Percentiles rank a stretch among this genome's conserved stretches.
Evolutionary conservation across 2,329 filamentous ascomycete species (phyloP).

Genomic region (Gliomastix tumulicola): DNA sequence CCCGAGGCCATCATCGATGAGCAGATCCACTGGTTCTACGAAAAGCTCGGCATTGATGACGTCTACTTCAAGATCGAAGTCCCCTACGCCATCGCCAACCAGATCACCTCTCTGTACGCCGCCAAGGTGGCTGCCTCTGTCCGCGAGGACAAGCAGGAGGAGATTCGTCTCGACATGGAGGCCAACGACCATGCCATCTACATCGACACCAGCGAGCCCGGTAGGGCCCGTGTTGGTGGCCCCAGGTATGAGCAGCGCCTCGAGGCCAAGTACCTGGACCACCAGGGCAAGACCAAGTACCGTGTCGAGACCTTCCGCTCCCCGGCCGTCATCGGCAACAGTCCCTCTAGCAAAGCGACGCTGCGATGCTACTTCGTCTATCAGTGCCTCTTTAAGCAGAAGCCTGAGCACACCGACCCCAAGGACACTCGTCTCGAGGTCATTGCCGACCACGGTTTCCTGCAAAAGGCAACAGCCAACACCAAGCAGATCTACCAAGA

Average conservation of each 20-base stretch:
- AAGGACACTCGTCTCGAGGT: slow-evolving; percentile 84
- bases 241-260: slow-evolving; percentile 92
- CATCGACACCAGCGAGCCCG: slow-evolving; percentile 93
- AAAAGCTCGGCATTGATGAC: slow-evolving; percentile 94
- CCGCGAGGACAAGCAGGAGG: slow-evolving; percentile 85
- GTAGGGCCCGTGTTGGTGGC: slow-evolving; percentile 66
- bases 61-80: slow-evolving; percentile 94
- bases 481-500: slow-evolving; percentile 95
- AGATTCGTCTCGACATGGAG: slow-evolving; percentile 95
- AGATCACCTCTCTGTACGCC: slow-evolving; percentile 93
- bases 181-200: slow-evolving; percentile 92
- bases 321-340: slow-evolving; percentile 66
- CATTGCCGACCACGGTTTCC: slow-evolving; percentile 88
- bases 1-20: slow-evolving; percentile 74
- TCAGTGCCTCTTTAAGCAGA: slow-evolving; percentile 82
- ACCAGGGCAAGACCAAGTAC: slow-evolving; percentile 67
- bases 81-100: slow-evolving; percentile 79
- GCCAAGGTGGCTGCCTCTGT: slow-evolving; percentile 94
- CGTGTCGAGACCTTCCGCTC: slow-evolving; percentile 97
- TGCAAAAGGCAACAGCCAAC: slow-evolving; percentile 92
- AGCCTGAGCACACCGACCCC: slow-evolving; percentile 60
- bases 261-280: slow-evolving; percentile 91
- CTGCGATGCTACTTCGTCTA: slow-evolving; percentile 98
- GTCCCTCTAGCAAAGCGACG: slow-evolving; percentile 65
- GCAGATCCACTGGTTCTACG: slow-evolving; percentile 95